A percentile compares a stretch with the other conserved stretches of the same genome.
Evolutionary conservation across 2,329 filamentous ascomycete genomes (phyloP).

Genomic region (Fusarium acutatum): DNA sequence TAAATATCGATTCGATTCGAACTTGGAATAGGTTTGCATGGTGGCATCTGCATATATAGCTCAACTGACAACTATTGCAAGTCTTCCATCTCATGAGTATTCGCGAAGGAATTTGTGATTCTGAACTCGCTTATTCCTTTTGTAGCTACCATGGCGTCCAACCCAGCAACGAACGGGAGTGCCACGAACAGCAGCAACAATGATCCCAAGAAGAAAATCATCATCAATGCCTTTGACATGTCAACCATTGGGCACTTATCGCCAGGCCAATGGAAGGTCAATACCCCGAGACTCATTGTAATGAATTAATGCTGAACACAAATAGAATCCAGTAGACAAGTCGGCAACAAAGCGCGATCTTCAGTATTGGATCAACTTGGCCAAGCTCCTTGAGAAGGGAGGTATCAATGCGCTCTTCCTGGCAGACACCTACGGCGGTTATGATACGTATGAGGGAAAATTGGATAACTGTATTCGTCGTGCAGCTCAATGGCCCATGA

Average conservation of each 20-base stretch:
- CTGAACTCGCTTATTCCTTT: background rate
- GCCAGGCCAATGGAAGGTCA: slow-evolving; percentile 72
- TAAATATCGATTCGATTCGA: background rate
- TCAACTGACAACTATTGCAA: background rate
- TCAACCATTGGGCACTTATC: slow-evolving; percentile 70
- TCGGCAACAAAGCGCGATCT: slow-evolving; percentile 68
- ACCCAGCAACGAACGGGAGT: background rate
- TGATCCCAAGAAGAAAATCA: slow-evolving; percentile 48
- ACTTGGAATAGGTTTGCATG: background rate
- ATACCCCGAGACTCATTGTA: background rate
- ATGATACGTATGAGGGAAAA: slow-evolving; percentile 69
- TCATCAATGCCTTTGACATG: slow-evolving; percentile 74
- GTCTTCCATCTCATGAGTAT: background rate
- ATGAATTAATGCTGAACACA: background rate
- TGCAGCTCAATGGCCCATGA: slow-evolving; percentile 72
- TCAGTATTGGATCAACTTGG: slow-evolving; percentile 71
- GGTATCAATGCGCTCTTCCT: slow-evolving; percentile 72
- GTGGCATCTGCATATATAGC: background rate
- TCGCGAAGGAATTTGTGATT: background rate
- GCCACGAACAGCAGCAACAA: background rate
- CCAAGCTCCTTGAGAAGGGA: slow-evolving; percentile 68
- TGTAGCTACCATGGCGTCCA: background rate
- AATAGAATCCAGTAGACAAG: slow-evolving; percentile 66
- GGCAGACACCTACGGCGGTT: slow-evolving; percentile 71
- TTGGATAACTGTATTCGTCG: slow-evolving; percentile 68